These are phyloP conservation scores for Lepidium sativum DNA, from an alignment of 345 rosid species.

Conservation along the genomic window DNA sequence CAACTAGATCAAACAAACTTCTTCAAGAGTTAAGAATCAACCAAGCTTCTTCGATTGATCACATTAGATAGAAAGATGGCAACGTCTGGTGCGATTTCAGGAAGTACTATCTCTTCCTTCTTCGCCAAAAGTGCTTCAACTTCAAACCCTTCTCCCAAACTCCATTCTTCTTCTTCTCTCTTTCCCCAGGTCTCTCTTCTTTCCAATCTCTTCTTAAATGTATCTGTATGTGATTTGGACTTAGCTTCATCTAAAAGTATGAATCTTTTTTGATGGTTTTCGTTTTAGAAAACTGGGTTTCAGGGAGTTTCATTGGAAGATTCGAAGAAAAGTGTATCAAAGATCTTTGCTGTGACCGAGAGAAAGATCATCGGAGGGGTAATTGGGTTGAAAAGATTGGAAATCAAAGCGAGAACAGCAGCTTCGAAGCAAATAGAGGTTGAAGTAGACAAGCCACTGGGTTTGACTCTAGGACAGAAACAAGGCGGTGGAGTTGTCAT, in stretches of 20 bases:
- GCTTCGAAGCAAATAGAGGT: conserved; percentile 76
- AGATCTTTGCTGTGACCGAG: conserved; percentile 29
- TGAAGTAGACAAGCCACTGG: conserved; percentile 95
- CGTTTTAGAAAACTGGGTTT: conserved; percentile 45
- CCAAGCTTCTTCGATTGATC: background rate
- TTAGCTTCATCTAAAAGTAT: conserved; percentile 3
- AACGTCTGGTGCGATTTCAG: conserved; percentile 25
- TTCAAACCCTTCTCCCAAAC: conserved; percentile 27
- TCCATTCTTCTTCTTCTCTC: conserved; percentile 14
- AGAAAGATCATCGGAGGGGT: conserved; percentile 10
- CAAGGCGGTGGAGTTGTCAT: conserved; percentile 85
- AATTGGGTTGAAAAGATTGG: conserved; percentile 25
- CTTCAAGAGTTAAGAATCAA: background rate
- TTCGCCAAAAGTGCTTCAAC: conserved; percentile 21
- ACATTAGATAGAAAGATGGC: conserved; percentile 12
- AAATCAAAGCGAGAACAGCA: conserved; percentile 59
- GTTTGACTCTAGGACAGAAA: conserved; percentile 87
- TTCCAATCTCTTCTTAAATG: too few species aligned
- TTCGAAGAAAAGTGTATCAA: conserved; percentile 42
- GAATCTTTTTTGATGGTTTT: background rate
- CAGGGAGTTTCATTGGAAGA: conserved; percentile 65
- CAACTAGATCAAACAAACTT: background rate
- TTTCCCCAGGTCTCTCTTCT: conserved; percentile 11
- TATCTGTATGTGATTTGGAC: conserved; percentile 3
- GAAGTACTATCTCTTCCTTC: conserved; percentile 27